Base-by-base conservation (phyloP, 306 rosid species). In the Vachellia pachyceras region DNA sequence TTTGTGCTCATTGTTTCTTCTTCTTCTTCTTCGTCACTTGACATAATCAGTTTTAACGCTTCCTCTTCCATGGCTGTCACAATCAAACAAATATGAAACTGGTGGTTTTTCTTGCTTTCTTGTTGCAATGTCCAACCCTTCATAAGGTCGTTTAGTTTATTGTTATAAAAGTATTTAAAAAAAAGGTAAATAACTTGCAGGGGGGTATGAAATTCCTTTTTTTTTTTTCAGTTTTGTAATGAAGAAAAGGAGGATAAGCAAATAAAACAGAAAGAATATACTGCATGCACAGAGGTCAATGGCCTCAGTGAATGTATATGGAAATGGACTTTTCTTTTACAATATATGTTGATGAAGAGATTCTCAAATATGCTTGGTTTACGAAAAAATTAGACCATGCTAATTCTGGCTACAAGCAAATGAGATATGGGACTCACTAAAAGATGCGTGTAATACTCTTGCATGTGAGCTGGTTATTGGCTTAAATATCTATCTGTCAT, bases 21-120 rank as follows among this genome's bases (percentile, higher is more conserved):
- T 10, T 67, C 71, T 10, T 60, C 76, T 20, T 36, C 73, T 20
- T 55, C 64, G 0, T 57, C 64, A 57, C 82, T 23, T 12, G 72
- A 82, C 22, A 54, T 35, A 37, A 69, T 74, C 47, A 80, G 65
- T 18, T 57, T 39, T 70, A 69, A 71, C 46, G 64, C 82, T 37
- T 84, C 68, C 55, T 37, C 75, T 76, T 76, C 84, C 84, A 84
- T 72, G 33, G 3, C 63, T 79, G 44, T 80, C 49, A 39, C 35
- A 37, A 73, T 40, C 9, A 58, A 57, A 6, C 4, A 29, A 39
- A 66, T 23, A 14, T 4, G 39, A 46, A 25, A 11, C 55, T 68
- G 18, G 46, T 60, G 44, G 4, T 49, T 69, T 39, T 29, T 9
- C 35, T 84, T 80, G 65, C 54, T 76, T 42, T 75, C 33, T 45